phyloP scores from a whole-genome alignment of 345 rosid genomes.

The Gossypium raimondii region DNA sequence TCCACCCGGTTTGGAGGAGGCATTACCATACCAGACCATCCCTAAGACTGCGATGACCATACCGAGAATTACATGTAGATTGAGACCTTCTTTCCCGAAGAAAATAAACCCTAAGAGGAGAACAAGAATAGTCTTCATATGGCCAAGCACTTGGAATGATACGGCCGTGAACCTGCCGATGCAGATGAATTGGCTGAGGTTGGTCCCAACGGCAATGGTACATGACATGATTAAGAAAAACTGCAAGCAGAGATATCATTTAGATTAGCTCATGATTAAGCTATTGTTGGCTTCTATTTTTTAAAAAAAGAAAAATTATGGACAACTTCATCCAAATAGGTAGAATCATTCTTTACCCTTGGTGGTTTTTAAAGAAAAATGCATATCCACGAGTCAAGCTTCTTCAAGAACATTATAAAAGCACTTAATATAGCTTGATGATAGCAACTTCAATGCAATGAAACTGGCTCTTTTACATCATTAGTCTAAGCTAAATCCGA shows the following conservation, averaged over 20 bases:
- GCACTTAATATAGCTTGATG: not conserved
- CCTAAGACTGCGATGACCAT: conserved; percentile 85
- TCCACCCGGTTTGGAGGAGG: conserved; percentile 93
- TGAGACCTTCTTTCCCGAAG: conserved; percentile 94
- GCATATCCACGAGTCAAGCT: not conserved
- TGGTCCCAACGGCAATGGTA: conserved; percentile 89
- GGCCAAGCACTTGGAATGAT: conserved; percentile 96
- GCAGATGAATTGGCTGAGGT: conserved; percentile 98
- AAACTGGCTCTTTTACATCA: not conserved
- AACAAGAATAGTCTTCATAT: conserved; percentile 97
- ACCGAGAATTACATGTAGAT: conserved; percentile 74
- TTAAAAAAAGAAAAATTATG: not conserved
- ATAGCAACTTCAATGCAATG: not conserved
- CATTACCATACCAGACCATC: conserved; percentile 97
- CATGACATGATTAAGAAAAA: conserved; percentile 77
- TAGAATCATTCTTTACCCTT: not conserved
- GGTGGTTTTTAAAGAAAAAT: not conserved
- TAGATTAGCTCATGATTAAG: not conserved
- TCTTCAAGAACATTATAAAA: not conserved
- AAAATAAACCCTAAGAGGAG: conserved; percentile 78
- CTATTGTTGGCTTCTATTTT: not conserved
- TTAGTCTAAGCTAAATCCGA: not conserved
- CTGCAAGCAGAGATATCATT: conserved; percentile 41
- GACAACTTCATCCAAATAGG: not conserved
- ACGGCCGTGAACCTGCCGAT: conserved; percentile 96